Percentiles rank a stretch among this genome's conserved stretches.
Conservation (phyloP, 2,329 filamentous ascomycete genomes). For the Esteya vermicola region DNA sequence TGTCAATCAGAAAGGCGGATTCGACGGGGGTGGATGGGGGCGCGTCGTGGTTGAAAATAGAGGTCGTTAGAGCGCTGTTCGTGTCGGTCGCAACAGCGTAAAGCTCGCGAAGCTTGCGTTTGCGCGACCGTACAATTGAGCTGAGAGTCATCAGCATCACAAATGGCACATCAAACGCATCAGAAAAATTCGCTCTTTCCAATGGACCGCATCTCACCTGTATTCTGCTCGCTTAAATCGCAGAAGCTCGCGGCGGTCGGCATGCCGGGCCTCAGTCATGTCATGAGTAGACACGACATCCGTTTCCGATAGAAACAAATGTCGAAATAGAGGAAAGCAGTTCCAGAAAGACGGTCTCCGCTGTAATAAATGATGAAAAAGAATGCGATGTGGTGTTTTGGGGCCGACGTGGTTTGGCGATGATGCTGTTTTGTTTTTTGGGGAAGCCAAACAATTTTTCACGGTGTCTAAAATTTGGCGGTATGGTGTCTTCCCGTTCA, state of each 20-base stretch:
- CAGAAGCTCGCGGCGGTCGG: slow-evolving; percentile 52
- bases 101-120: slow-evolving; percentile 81
- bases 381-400: slow-evolving; percentile 17
- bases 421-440: slow-evolving; percentile 7
- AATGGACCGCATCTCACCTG: slow-evolving; percentile 34
- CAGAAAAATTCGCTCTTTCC: slow-evolving; percentile 35
- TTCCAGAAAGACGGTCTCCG: slow-evolving; percentile 17
- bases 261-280: slow-evolving; percentile 57
- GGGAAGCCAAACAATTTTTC: slow-evolving; percentile 13
- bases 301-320: slow-evolving; percentile 52
- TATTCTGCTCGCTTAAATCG: slow-evolving; percentile 49
- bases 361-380: slow-evolving; percentile 21
- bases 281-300: slow-evolving; percentile 55
- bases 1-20: slow-evolving; percentile 39
- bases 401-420: slow-evolving; percentile 13
- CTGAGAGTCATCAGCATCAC: slow-evolving; percentile 33
- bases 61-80: slow-evolving; percentile 44
- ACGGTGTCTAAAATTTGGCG: slow-evolving; percentile 6
- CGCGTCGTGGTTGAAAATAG: slow-evolving; percentile 43
- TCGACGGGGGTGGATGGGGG: slow-evolving; percentile 35
- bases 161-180: slow-evolving; percentile 30
- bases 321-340: slow-evolving; percentile 23
- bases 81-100: slow-evolving; percentile 64
- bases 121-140: slow-evolving; percentile 67
- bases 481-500: slow-evolving; percentile 10